Conservation (phyloP, 495 filamentous ascomycete genomes). For the Hypoxylon trugodes region DNA sequence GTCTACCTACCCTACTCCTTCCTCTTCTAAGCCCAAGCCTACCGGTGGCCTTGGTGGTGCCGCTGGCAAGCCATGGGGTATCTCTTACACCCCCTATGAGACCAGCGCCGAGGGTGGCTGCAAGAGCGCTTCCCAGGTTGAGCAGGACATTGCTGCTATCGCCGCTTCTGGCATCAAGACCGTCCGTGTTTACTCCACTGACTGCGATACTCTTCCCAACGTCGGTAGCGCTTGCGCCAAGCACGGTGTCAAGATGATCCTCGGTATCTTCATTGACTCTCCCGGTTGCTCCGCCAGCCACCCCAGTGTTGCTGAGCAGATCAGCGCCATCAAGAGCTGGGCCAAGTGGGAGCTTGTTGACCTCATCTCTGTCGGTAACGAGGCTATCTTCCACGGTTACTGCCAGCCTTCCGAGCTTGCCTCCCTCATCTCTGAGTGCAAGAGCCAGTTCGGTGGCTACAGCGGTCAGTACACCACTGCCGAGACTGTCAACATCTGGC, state of each 20-base stretch:
- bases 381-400: constrained; percentile 79
- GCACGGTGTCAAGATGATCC: constrained; percentile 76
- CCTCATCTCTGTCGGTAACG: constrained; percentile 88
- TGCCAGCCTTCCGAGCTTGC: constrained; percentile 68
- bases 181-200: constrained; percentile 90
- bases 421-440: constrained; percentile 68
- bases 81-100: constrained; percentile 91
- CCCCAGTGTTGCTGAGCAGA: constrained; percentile 68
- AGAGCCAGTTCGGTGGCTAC: constrained; percentile 73
- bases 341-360: constrained; percentile 76
- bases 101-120: constrained; percentile 60
- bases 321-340: constrained; percentile 76
- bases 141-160: constrained; percentile 72
- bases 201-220: constrained; percentile 81
- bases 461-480: constrained; percentile 80
- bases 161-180: constrained; percentile 76
- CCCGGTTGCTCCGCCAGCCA: constrained; percentile 62
- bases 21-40: constrained; percentile 38
- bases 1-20: constrained; percentile 8
- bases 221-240: constrained; percentile 70
- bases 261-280: constrained; percentile 82
- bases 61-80: constrained; percentile 75
- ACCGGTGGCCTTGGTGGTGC: constrained; percentile 46
- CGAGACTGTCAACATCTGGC: constrained; percentile 77
- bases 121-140: constrained; percentile 70